These are phyloP conservation scores for Alternaria ethzedia DNA, from an alignment of 2,329 filamentous ascomycete genomes.

Conservation along the genomic window DNA sequence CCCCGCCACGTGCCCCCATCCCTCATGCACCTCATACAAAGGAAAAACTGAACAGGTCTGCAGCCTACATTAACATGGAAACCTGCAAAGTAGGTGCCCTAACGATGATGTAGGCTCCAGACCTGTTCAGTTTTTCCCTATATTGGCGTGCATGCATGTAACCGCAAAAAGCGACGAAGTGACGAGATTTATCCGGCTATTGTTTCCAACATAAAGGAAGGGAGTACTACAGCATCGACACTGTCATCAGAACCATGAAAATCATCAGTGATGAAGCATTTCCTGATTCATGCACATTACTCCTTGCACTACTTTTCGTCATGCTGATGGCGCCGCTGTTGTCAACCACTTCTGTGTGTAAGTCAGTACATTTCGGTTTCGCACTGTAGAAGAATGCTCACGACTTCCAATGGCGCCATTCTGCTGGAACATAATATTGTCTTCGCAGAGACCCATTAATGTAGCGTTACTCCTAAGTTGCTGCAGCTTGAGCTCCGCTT, in stretches of 20 bases:
- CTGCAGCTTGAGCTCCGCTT: constrained; percentile 32
- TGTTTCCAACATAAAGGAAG: not conserved
- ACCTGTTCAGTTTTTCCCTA: too few species aligned
- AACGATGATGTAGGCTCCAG: too few species aligned
- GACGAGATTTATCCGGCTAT: not conserved
- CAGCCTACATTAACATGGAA: too few species aligned
- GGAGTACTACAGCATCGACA: not conserved
- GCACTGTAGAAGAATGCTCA: not conserved
- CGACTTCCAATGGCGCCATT: constrained; percentile 12
- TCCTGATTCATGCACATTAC: not conserved
- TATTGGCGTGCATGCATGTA: not conserved
- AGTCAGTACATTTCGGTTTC: constrained; percentile 4
- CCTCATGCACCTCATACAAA: not conserved
- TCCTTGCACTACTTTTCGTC: not conserved
- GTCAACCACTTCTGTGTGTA: constrained; percentile 6
- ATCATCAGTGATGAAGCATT: not conserved
- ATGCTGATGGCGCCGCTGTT: constrained; percentile 19
- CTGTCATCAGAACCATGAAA: not conserved
- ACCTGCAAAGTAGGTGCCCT: too few species aligned
- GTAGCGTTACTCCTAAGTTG: constrained; percentile 34
- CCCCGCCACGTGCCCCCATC: not conserved
- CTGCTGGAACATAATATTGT: constrained; percentile 3
- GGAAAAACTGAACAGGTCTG: too few species aligned
- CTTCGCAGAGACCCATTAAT: constrained; percentile 25
- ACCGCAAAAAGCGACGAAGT: not conserved